Base-by-base conservation (phyloP, 306 rosid genomes). In the Rubus idaeus region DNA sequence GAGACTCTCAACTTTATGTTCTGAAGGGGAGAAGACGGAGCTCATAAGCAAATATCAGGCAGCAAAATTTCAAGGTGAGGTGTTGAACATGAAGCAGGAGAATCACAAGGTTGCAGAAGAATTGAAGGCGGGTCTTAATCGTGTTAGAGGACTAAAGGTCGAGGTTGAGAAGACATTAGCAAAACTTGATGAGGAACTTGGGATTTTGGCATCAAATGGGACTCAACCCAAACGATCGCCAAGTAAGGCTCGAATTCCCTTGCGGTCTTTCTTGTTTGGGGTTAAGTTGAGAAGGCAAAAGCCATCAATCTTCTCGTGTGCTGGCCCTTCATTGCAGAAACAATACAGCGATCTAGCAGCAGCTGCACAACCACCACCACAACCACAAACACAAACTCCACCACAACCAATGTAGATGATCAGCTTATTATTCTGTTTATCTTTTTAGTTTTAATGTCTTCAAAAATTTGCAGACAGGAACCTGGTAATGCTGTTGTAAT, bases 31-130 rank as follows among this genome's bases (percentile, higher is more conserved):
- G 8, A 87, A 66, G 66, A 66, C 78, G 53, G 83, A 77, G 62
- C 83, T 92, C 10, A 74, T 74, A 26, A 77, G 89, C 49, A 84
- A 78, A 8, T 88, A 91, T 72, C 91, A 92, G 57, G 96, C 96
- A 20, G 96, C 97, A 10, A 96, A 89, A 88, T 92, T 96, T 78
- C 99, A 96, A 78, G 99, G 99, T 7, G 98, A 92, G 80, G 86
- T 96, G 78, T 86, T 89, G 68, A 86, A 92, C 80, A 87, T 96
- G 97, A 96, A 88, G 64, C 94, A 89, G 39, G 99, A 92, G 81
- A 89, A 82, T 78, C 86, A 74, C 49, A 92, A 89, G 91, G 83
- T 92, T 49, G 82, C 83, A 0, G 84, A 82, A 56, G 98, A 96
- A 61, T 68, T 96, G 11, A 78, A 88, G 30, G 80, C 80, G 12